Base-by-base conservation (phyloP, 2,329 filamentous ascomycete genomes). In the Fusarium sp. region DNA sequence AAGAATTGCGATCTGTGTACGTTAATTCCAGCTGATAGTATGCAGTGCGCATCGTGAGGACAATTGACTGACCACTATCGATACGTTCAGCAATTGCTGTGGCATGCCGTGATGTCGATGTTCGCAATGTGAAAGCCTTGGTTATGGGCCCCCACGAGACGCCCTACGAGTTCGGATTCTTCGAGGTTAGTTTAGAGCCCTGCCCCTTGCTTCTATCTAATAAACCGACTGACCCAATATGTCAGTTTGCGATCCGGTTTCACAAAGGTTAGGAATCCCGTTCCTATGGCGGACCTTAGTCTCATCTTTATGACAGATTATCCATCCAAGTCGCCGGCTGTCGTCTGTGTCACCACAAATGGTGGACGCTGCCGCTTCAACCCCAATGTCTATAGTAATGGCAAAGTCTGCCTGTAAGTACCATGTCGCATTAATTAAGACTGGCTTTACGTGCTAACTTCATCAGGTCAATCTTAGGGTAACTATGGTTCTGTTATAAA, bases 101-200 rank as follows among this genome's bases (percentile, higher is more conserved):
- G 50, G 92, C 93, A 59, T 97, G 92, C 78, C 87, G 92, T 54
- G 96, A 98, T 80, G 87, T 90, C 72, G 94, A 99, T 79, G 93
- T 98, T 65, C 92, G 94, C 58, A 92, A 93, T 78, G 91, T 98
- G 51, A 92, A 90, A 77, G 93, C 94, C 50, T 81, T 98, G 69
- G 95, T 98, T 75, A 89, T 98, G 72, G 96, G 96, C 1, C 95
- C 96, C 25, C 93, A 95, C 70, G 94, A 96, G 74, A 97, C 94
- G 1, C 94, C 95, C 0, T 99, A 99, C 80, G 94, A 98, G 80
- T 98, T 97, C 77, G 96, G 96, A 5, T 98, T 98, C 82, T 98
- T 97, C 77, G 94, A 98, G 86, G 94, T 96, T 79, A 63, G 85
- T 78, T 14, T 16, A 4, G 37, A 46, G 8, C n/a, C 32, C 21